These are phyloP conservation scores for Chenopodium quinoa DNA, from an alignment of 148 eudicot species.

Conservation along the genomic window DNA sequence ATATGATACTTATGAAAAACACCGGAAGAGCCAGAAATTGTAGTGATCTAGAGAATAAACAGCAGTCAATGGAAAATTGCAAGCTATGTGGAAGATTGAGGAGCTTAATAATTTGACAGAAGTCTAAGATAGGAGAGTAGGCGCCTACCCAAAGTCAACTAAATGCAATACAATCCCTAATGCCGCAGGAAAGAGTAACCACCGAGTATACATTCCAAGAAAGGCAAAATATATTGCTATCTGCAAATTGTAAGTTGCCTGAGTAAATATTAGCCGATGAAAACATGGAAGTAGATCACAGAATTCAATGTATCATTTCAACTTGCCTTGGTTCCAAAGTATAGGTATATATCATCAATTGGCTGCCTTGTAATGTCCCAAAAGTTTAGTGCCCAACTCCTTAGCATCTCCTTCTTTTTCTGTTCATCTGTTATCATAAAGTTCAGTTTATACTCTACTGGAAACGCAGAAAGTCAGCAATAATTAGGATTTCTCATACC, in stretches of 20 bases:
- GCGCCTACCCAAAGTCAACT: slow-evolving; percentile 74
- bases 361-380: slow-evolving; percentile 77
- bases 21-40: slow-evolving; percentile 71
- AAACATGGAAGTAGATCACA: not conserved
- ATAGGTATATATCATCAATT: slow-evolving; percentile 76
- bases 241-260: slow-evolving; percentile 37
- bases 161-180: slow-evolving; percentile 64
- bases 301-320: not conserved
- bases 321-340: slow-evolving; percentile 80
- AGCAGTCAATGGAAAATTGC: slow-evolving; percentile 10
- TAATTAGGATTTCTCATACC: slow-evolving; percentile 39
- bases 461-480: not conserved
- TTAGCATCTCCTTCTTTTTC: slow-evolving; percentile 66
- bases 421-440: slow-evolving; percentile 62
- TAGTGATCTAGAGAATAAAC: slow-evolving; percentile 48
- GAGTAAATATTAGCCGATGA: slow-evolving; percentile 9
- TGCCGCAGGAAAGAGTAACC: slow-evolving; percentile 86
- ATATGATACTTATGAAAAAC: slow-evolving; percentile 59
- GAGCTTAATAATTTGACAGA: not conserved
- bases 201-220: slow-evolving; percentile 87
- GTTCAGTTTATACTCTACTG: not conserved
- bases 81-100: not conserved
- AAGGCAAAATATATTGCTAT: slow-evolving; percentile 89
- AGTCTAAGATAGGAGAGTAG: not conserved
- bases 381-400: slow-evolving; percentile 86